Percentiles rank a stretch among this genome's conserved stretches.
Evolutionary conservation across 148 eudicot species (phyloP).

Genomic region (Dysphania ambrosioides): DNA sequence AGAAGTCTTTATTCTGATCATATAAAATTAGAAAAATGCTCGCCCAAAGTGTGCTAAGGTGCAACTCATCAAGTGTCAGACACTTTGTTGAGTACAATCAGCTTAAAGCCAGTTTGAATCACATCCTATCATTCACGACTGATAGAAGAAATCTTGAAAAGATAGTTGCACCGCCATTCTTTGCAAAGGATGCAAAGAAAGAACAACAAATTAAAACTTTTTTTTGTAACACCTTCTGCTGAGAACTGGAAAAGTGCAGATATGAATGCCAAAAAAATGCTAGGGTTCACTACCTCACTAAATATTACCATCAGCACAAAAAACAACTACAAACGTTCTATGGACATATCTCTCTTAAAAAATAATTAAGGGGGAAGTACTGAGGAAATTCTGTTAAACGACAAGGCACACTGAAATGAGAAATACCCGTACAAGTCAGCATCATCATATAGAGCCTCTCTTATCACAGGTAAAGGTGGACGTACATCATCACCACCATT

Average conservation of each 20-base stretch:
- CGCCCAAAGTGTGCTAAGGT: too few relatives aligned
- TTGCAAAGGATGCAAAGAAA: too few relatives aligned
- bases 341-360: neutral
- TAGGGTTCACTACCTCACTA: neutral
- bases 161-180: neutral
- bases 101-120: neutral
- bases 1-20: too few relatives aligned
- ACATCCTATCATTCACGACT: neutral
- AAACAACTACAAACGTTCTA: neutral
- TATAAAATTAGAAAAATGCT: too few relatives aligned
- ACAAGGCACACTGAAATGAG: neutral
- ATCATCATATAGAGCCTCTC: constrained; percentile 86
- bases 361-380: neutral
- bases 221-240: too few relatives aligned
- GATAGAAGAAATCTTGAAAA: neutral
- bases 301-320: neutral
- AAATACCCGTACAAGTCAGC: constrained; percentile 56
- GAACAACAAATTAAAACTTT: too few relatives aligned
- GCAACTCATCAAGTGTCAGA: too few relatives aligned
- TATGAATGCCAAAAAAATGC: too few relatives aligned
- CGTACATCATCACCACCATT: constrained; percentile 59
- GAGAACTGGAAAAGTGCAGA: too few relatives aligned
- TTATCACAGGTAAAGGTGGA: constrained; percentile 82
- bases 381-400: constrained; percentile 3
- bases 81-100: too few relatives aligned